Conservation (phyloP, 2,329 filamentous ascomycete genomes). For the Phyllosticta ampelicida region DNA sequence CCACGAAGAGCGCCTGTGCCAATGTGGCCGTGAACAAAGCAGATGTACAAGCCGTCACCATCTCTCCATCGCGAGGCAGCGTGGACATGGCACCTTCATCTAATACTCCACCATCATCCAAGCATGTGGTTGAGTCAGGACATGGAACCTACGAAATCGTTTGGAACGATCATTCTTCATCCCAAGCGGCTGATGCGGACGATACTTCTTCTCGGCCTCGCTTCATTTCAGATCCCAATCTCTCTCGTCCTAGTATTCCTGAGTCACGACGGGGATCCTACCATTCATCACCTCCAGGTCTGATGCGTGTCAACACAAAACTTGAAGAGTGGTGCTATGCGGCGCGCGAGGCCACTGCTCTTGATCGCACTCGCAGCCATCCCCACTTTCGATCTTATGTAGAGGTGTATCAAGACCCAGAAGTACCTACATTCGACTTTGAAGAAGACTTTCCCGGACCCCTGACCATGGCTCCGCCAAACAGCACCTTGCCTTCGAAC, state of each 20-base stretch:
- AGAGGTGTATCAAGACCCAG: slow-evolving; percentile 14
- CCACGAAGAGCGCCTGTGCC: slow-evolving; percentile 17
- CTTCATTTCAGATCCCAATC: background rate
- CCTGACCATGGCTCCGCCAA: slow-evolving; percentile 18
- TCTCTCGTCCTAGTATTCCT: background rate
- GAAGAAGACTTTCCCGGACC: slow-evolving; percentile 6
- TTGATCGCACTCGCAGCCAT: slow-evolving; percentile 1
- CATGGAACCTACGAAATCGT: slow-evolving; percentile 21
- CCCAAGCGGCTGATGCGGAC: background rate
- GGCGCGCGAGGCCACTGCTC: slow-evolving; percentile 3
- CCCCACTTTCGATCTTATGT: slow-evolving; percentile 12
- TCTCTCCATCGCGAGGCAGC: slow-evolving; percentile 14
- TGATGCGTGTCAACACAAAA: slow-evolving; percentile 23
- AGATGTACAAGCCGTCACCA: slow-evolving; percentile 25
- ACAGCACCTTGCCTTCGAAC: slow-evolving; percentile 18
- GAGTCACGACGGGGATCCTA: background rate
- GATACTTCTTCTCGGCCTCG: slow-evolving; percentile 6
- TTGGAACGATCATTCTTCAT: slow-evolving; percentile 20
- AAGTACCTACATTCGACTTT: slow-evolving; percentile 1
- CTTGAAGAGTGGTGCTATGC: slow-evolving; percentile 20
- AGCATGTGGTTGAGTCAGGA: slow-evolving; percentile 23
- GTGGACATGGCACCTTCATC: slow-evolving; percentile 3
- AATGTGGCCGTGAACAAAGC: slow-evolving; percentile 22
- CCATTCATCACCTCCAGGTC: slow-evolving; percentile 12
- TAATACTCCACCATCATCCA: slow-evolving; percentile 20